phyloP scores from a whole-genome alignment of 495 filamentous ascomycete genomes.

The Cryomyces minteri region DNA sequence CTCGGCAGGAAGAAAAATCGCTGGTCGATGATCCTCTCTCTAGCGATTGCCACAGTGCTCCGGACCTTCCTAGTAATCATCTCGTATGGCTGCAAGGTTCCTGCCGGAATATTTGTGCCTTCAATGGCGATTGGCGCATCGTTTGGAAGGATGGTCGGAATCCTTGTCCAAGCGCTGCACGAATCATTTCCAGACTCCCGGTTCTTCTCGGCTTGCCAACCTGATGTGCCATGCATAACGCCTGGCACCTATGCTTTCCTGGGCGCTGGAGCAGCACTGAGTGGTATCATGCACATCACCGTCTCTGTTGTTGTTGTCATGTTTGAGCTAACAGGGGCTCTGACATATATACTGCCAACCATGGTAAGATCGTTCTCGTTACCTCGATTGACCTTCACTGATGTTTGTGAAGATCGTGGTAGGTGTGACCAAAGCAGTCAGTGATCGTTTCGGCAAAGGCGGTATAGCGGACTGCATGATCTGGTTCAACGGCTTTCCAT shows the following conservation, averaged over 20 bases:
- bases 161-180: slow-evolving; percentile 78
- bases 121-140: slow-evolving; percentile 95
- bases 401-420: slow-evolving; percentile 55
- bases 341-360: slow-evolving; percentile 90
- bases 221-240: slow-evolving; percentile 91
- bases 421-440: slow-evolving; percentile 87
- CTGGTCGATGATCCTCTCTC: slow-evolving; percentile 62
- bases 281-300: slow-evolving; percentile 95
- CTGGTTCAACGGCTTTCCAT: slow-evolving; percentile 97
- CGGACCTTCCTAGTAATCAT: slow-evolving; percentile 81
- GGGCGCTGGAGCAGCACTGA: slow-evolving; percentile 85
- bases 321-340: slow-evolving; percentile 89
- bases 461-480: slow-evolving; percentile 98
- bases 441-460: slow-evolving; percentile 81
- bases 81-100: slow-evolving; percentile 95
- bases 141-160: slow-evolving; percentile 86
- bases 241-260: slow-evolving; percentile 93
- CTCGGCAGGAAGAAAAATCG: slow-evolving; percentile 34
- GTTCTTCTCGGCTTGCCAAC: slow-evolving; percentile 76
- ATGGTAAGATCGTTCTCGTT: slow-evolving; percentile 37
- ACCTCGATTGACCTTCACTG: neutral
- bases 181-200: slow-evolving; percentile 61
- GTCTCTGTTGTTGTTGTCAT: slow-evolving; percentile 95
- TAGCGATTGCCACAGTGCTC: slow-evolving; percentile 63
- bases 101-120: slow-evolving; percentile 91